Conservation (phyloP, 345 rosid species). For the Garcia nutans region DNA sequence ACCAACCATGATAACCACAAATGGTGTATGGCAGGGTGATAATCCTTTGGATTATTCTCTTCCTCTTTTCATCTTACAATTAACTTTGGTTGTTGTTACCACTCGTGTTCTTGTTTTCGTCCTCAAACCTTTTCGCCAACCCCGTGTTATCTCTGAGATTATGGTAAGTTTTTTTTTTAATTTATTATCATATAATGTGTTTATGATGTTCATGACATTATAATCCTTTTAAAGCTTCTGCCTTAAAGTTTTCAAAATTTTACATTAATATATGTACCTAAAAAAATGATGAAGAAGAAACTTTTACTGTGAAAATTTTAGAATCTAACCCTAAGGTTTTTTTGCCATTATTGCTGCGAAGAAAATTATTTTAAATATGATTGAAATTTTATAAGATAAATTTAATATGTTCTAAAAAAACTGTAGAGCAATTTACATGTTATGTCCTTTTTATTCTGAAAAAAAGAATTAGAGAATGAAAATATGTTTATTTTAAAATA, state of each 20-base stretch:
- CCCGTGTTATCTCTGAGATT: slow-evolving; percentile 87
- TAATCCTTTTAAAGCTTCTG: not conserved
- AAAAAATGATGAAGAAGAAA: too few relatives aligned
- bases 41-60: slow-evolving; percentile 88
- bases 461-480: too few relatives aligned
- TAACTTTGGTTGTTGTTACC: slow-evolving; percentile 61
- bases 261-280: not conserved
- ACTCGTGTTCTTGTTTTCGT: slow-evolving; percentile 68
- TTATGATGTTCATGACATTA: not conserved
- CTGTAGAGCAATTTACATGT: too few relatives aligned
- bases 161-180: slow-evolving; percentile 40
- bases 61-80: slow-evolving; percentile 86
- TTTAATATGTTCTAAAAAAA: too few relatives aligned
- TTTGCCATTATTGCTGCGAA: too few relatives aligned
- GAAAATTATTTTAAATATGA: too few relatives aligned
- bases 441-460: too few relatives aligned
- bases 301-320: too few relatives aligned
- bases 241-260: not conserved
- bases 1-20: slow-evolving; percentile 87
- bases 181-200: too few relatives aligned
- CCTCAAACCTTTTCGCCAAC: slow-evolving; percentile 88
- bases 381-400: too few relatives aligned
- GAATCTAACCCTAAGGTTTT: too few relatives aligned
- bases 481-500: too few relatives aligned
- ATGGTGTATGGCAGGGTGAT: slow-evolving; percentile 98